Base-by-base conservation (phyloP, 1,284 basidiomycete genomes). In the Ceratobasidium sp. region DNA sequence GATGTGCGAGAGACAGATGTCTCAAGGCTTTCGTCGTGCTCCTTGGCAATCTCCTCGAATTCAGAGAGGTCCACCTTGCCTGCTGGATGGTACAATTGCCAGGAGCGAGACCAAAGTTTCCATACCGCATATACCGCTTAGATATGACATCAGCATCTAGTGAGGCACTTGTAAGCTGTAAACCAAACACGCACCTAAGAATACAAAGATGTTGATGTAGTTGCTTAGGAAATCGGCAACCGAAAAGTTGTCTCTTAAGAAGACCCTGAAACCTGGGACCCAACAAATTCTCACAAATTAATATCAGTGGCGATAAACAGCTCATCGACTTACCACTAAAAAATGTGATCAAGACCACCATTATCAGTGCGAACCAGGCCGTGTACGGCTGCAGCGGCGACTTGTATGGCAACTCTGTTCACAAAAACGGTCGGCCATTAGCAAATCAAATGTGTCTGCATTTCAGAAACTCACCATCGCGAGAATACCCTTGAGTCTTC, bases 321-420 rank as follows among this genome's bases (percentile, higher is more conserved):
- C 6, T 27, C 7, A 31, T 31, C 32, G 31, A 68, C 72, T 27
- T 12, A 72, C 73, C 73, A 32, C 70, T 72, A 55, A 71, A 70
- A 25, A 73, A 56, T 6, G 72, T 60, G 29, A 71, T 69, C 34
- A 71, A 42, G 7, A 58, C 29, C 32, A 71, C 71, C 57, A 68
- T 67, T 31, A 71, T 29, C 13, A 69, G 45, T 15, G 71, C 72
- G 42, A 74, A 73, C 70, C 72, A 77, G 0, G 74, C 75, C 10
- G 73, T 68, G 40, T 72, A 79, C 0, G 80, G 80, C 72, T 80
- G 79, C 52, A 78, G 71, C 17, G 77, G 78, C 1, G 78, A 76
- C 20, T 71, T 73, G 73, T 79, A 81, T 1, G 79, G 78, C 47
- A 78, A 73, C 22, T 75, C 72, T 70, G 45, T 38, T 40, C 27